These are phyloP conservation scores for Sodiomyces alkalinus DNA, from an alignment of 2,329 filamentous ascomycete species.

Conservation along the genomic window DNA sequence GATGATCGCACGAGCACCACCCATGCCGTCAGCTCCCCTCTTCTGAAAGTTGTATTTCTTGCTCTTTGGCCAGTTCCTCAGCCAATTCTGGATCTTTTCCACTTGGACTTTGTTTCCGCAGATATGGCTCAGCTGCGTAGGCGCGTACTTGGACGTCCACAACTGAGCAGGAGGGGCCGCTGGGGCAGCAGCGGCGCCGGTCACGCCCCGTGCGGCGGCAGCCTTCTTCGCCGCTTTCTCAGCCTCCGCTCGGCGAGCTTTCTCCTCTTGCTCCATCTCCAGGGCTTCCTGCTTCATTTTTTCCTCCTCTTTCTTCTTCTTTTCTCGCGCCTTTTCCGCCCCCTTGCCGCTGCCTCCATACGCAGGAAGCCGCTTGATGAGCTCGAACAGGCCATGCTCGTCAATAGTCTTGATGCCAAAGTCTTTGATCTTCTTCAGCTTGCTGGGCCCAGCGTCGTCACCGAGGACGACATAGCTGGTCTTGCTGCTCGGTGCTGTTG, in stretches of 20 bases:
- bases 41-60: constrained; percentile 71
- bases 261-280: constrained; percentile 77
- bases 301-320: constrained; percentile 70
- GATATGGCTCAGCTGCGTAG: constrained; percentile 69
- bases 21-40: constrained; percentile 71
- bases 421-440: constrained; percentile 71
- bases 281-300: constrained; percentile 67
- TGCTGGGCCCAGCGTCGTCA: constrained; percentile 81
- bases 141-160: constrained; percentile 93
- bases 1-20: constrained; percentile 76
- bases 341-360: constrained; percentile 81
- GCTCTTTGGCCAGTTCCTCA: constrained; percentile 65
- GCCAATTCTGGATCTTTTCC: constrained; percentile 79
- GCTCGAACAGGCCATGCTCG: constrained; percentile 77
- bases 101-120: constrained; percentile 89
- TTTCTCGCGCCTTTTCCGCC: constrained; percentile 71
- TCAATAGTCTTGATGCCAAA: constrained; percentile 81
- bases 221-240: constrained; percentile 38
- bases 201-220: constrained; percentile 24
- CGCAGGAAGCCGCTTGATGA: constrained; percentile 68
- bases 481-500: constrained; percentile 71
- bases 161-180: constrained; percentile 41
- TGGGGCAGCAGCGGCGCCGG: constrained; percentile 21
- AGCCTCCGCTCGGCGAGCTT: constrained; percentile 34
- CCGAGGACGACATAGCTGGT: constrained; percentile 90